Evolutionary conservation across 768 basidiomycete species (phyloP).

Genomic region (Lactarius hengduanensis): DNA sequence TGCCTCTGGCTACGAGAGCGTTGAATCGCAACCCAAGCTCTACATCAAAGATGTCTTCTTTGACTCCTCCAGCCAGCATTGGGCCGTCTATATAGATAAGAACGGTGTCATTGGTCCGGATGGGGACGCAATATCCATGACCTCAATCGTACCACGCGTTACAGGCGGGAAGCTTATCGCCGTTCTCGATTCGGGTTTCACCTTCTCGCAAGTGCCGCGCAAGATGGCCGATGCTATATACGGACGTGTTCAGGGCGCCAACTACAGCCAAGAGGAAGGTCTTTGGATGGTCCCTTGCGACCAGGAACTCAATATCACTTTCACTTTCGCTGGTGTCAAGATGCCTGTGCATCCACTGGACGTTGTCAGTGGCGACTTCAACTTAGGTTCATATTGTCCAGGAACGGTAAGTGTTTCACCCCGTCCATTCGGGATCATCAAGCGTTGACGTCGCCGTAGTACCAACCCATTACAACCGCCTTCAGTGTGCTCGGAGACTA

Average conservation of each 20-base stretch:
- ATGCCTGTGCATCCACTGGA: conserved; percentile 78
- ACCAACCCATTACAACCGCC: conserved; percentile 80
- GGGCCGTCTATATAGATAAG: conserved; percentile 71
- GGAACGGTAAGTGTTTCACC: conserved; percentile 53
- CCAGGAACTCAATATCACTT: conserved; percentile 65
- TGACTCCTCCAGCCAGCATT: conserved; percentile 71
- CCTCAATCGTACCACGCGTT: conserved; percentile 68
- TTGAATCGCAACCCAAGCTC: conserved; percentile 62
- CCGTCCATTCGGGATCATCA: background rate
- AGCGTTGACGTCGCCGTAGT: conserved; percentile 41
- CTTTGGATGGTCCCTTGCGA: conserved; percentile 76
- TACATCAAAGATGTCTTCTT: conserved; percentile 62
- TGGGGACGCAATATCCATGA: conserved; percentile 55
- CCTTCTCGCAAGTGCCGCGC: conserved; percentile 69
- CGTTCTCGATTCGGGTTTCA: conserved; percentile 74
- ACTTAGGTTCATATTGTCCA: conserved; percentile 48
- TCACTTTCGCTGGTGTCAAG: conserved; percentile 67
- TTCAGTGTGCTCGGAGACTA: conserved; percentile 76
- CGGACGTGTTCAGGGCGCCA: conserved; percentile 70
- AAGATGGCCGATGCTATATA: conserved; percentile 79
- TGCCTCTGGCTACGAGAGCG: conserved; percentile 58
- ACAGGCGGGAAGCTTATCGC: conserved; percentile 64
- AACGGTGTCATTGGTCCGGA: conserved; percentile 76
- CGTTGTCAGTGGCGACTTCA: conserved; percentile 57
- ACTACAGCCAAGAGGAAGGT: conserved; percentile 52